phyloP scores from a whole-genome alignment of 345 rosid genomes.

The Bruguiera sexangula region DNA sequence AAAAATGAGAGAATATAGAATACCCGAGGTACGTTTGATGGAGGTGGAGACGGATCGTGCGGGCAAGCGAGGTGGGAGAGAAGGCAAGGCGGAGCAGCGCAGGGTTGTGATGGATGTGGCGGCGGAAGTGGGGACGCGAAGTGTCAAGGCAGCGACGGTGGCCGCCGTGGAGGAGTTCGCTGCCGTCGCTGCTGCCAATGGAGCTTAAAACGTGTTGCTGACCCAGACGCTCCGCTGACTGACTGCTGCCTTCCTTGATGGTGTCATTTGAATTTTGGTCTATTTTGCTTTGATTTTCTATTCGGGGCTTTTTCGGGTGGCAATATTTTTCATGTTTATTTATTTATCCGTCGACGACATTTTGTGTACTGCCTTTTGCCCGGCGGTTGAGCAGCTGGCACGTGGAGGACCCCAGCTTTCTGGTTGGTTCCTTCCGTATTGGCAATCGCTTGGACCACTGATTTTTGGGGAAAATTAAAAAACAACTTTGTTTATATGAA shows the following conservation, averaged over 20 bases:
- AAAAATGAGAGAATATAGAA: not conserved
- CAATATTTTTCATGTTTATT: not conserved
- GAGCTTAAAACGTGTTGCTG: conserved; percentile 14
- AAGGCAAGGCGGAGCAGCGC: conserved; percentile 58
- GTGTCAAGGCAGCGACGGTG: conserved; percentile 41
- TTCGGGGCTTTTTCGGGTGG: not conserved
- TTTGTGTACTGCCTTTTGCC: conserved; percentile 23
- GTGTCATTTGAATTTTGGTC: not conserved
- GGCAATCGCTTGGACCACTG: conserved; percentile 26
- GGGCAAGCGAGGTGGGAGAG: conserved; percentile 52
- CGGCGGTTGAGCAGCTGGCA: conserved; percentile 36
- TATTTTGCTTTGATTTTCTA: not conserved
- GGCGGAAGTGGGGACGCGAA: conserved; percentile 7
- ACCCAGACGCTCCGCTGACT: conserved; percentile 7
- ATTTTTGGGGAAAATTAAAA: too few relatives aligned
- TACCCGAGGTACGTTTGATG: conserved; percentile 53
- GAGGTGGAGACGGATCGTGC: conserved; percentile 43
- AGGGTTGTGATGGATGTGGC: conserved; percentile 21
- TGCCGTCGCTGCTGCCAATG: conserved; percentile 53
- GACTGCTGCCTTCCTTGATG: not conserved
- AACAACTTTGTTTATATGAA: too few relatives aligned
- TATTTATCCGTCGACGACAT: not conserved
- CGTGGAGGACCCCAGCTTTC: conserved; percentile 38
- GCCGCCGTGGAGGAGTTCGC: conserved; percentile 66
- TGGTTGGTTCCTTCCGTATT: conserved; percentile 74